Percentiles rank a stretch among this genome's conserved stretches.
These are phyloP conservation scores for Sergeia podlipaevii DNA, from an alignment of 208 protist genomes.

Conservation along the genomic window DNA sequence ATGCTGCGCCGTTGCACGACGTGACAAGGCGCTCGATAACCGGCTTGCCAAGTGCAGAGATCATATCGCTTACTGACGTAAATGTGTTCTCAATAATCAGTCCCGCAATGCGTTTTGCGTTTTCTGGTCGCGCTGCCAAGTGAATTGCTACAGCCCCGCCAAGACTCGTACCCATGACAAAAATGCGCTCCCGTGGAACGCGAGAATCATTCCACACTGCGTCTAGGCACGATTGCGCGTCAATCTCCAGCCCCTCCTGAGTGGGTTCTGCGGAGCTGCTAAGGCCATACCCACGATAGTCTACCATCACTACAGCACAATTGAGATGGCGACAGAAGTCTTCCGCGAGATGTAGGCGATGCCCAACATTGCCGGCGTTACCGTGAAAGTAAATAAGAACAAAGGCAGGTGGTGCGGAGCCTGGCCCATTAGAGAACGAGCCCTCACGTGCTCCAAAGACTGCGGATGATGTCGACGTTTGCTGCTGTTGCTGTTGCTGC, in stretches of 20 bases:
- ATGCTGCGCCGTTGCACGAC: neutral
- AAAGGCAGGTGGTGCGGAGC: constrained; percentile 21
- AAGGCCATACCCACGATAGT: constrained; percentile 90
- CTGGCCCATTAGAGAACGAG: neutral
- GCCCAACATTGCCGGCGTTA: constrained; percentile 90
- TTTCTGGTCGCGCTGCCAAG: constrained; percentile 45
- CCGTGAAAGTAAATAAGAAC: constrained; percentile 91
- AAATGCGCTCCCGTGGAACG: constrained; percentile 66
- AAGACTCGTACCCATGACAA: constrained; percentile 88
- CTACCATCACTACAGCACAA: constrained; percentile 85
- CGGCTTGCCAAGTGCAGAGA: constrained; percentile 21
- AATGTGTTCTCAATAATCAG: constrained; percentile 92
- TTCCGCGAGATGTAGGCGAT: constrained; percentile 69
- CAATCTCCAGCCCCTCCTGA: constrained; percentile 73
- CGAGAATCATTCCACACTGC: constrained; percentile 53
- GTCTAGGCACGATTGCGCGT: constrained; percentile 84
- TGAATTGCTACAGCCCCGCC: constrained; percentile 87
- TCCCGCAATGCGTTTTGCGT: constrained; percentile 46
- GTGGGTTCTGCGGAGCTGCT: constrained; percentile 46
- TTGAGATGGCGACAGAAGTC: constrained; percentile 37
- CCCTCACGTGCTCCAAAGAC: no score
- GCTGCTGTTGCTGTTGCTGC: neutral
- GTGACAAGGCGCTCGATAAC: constrained; percentile 12
- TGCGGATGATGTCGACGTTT: no score
- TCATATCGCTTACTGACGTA: constrained; percentile 87